Conservation (phyloP, 2,329 filamentous ascomycete species). For the Fusarium haematococcum region DNA sequence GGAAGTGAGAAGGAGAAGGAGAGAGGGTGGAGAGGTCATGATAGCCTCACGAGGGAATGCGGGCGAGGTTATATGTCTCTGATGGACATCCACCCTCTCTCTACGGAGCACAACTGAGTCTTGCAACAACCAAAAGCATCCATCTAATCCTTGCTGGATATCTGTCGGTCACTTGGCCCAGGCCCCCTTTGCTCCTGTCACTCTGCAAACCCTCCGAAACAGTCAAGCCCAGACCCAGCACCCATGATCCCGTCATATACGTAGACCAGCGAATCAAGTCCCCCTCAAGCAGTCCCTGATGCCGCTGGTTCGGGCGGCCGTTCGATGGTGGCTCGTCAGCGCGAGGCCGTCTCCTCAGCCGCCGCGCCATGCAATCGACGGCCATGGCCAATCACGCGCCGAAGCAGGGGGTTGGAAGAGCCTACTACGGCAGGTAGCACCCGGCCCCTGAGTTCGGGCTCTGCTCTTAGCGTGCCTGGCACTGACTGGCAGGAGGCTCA, state of each 20-base stretch:
- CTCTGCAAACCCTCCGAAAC: conserved; percentile 33
- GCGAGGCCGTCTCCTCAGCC: conserved; percentile 11
- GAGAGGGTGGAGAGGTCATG: neutral
- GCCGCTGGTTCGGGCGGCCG: conserved; percentile 13
- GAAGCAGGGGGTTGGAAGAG: conserved; percentile 1
- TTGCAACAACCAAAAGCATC: neutral
- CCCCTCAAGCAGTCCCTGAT: conserved; percentile 13
- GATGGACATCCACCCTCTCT: neutral
- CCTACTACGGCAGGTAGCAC: neutral
- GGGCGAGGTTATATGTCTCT: conserved; percentile 43
- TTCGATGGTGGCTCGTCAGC: conserved; percentile 10
- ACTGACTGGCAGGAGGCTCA: conserved; percentile 6
- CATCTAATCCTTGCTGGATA: neutral
- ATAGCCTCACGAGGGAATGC: conserved; percentile 42
- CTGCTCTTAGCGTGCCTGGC: conserved; percentile 21
- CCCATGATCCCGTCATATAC: neutral
- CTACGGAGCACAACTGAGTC: neutral
- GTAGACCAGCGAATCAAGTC: neutral
- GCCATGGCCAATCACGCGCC: conserved; percentile 18
- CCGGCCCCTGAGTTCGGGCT: neutral
- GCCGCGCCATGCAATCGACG: conserved; percentile 1
- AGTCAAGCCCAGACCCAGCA: conserved; percentile 1
- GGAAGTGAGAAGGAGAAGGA: conserved; percentile 8
- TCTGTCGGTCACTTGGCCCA: neutral
- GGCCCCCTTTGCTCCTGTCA: conserved; percentile 9